Conservation (phyloP, 352 stramenopile genomes). For the Phytophthora pseudosyringae region DNA sequence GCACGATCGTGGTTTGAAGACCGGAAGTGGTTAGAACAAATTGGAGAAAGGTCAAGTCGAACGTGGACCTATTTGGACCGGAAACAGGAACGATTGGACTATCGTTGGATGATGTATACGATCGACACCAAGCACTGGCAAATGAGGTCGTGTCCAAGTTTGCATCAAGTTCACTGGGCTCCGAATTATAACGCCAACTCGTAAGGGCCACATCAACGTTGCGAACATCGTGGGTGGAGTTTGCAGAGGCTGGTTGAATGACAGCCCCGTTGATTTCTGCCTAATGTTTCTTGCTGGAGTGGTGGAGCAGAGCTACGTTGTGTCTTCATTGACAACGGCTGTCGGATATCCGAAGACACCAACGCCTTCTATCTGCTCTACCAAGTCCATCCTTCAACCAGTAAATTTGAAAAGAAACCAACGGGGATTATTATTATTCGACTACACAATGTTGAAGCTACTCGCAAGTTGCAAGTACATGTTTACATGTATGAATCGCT, state of each 20-base stretch:
- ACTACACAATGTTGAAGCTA: neutral
- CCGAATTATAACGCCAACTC: neutral
- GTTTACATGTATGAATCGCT: slow-evolving; percentile 13
- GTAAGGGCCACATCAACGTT: neutral
- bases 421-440: slow-evolving; percentile 9
- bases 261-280: slow-evolving; percentile 10
- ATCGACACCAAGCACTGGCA: slow-evolving; percentile 12
- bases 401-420: slow-evolving; percentile 13
- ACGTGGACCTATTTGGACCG: no score
- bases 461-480: neutral
- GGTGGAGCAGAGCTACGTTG: neutral
- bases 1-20: slow-evolving; percentile 4
- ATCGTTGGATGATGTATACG: no score
- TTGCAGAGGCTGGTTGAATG: slow-evolving; percentile 11
- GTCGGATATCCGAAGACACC: slow-evolving; percentile 4
- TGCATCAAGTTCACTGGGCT: neutral
- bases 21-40: neutral
- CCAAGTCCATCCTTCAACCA: slow-evolving; percentile 8
- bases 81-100: no score
- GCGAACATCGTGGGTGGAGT: slow-evolving; percentile 12
- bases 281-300: neutral
- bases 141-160: slow-evolving; percentile 16
- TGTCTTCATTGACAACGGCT: slow-evolving; percentile 1
- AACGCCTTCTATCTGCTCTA: neutral
- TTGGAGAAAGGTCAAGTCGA: no score